Evolutionary conservation across 768 basidiomycete species (phyloP), one percentile per base, ranked within the genome.

Genomic region (Termitomyces eurrhizus): DNA sequence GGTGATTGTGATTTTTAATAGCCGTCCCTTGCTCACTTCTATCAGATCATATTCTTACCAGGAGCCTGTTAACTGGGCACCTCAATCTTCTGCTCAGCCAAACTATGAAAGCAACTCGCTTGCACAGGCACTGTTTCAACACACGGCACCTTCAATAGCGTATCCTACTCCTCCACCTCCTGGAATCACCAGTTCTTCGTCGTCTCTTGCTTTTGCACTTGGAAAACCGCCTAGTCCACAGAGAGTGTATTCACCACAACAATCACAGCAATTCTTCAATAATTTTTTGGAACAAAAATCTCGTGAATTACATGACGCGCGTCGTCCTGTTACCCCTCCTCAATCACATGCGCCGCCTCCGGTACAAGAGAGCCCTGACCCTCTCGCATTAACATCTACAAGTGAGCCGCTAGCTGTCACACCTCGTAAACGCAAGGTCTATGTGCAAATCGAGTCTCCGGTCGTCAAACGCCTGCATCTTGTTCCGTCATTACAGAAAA

Each of bases 101-200:
- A 76, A 74, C 13, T 89, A 83, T 65, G 79, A 83, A 51, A 78
- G 85, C 1, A 79, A 75, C 9, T 70, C 83, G 0, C 83, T 90
- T 66, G 83, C 89, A 0, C 84, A 85, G 59, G 83, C 88, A 3
- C 66, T 92, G 26, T 79, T 90, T 56, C 88, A 88, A 59, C 82
- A 83, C 14, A 80, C 83, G 36, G 72, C 78, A 4, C 85, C 89
- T n/a, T 78, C 78, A 18, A 76, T 79, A 4, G 80, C 84, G 2
- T 92, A 92, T 73, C 89, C 89, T 2, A 89, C 89, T 2, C 87
- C 87, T 26, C 87, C 89, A 1, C 84, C 84, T 18, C 87, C 87
- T 1, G 80, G 80, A 13, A 84, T 89, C 44, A 81, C 75, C 41
- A 76, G 80, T n/a, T 83, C 80, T 1, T 88, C 89, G 1, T 92